phyloP scores from a whole-genome alignment of 164 flowering plant genomes.

The Vitis vinifera region ASM3070453v1 NC_081823.1:26679001-26679500 shows the following conservation, averaged over 20 bases:
- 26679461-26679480: background rate
- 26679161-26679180: background rate
- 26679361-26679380: too few species aligned
- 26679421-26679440: too few species aligned
- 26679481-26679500: slow-evolving; percentile 26
- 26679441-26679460: too few species aligned
- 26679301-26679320: too few species aligned
- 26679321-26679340: too few species aligned
- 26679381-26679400: too few species aligned
- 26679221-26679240: slow-evolving; percentile 18
- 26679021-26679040: slow-evolving; percentile 22
- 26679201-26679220: slow-evolving; percentile 16
- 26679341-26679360: too few species aligned
- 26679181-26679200: background rate
- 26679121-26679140: background rate
- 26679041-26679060: slow-evolving; percentile 38
- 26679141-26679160: background rate
- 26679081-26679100: slow-evolving; percentile 36
- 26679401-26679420: too few species aligned
- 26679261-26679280: background rate
- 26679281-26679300: background rate
- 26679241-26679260: slow-evolving; percentile 13
- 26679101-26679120: background rate
- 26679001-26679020: slow-evolving; percentile 38
- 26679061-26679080: slow-evolving; percentile 30